Evolutionary conservation across 2,329 filamentous ascomycete species (phyloP).

Genomic region (Mycosphaerella sp.): DNA sequence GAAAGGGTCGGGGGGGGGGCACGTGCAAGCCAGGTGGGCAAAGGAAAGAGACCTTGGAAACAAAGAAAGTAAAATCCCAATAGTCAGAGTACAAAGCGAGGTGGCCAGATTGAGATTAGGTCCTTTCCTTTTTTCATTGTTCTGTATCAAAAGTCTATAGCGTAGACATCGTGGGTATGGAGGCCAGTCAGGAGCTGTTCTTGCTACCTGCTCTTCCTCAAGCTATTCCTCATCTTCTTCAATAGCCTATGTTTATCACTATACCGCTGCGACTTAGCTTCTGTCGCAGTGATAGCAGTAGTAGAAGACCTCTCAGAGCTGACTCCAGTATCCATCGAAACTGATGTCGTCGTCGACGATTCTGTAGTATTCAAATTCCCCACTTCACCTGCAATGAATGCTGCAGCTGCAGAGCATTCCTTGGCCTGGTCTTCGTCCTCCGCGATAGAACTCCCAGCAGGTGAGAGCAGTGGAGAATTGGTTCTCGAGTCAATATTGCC

Average conservation of each 20-base stretch:
- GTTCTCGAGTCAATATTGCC: conserved; percentile 9
- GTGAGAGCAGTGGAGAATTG: conserved; percentile 2
- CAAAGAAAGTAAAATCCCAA: no score
- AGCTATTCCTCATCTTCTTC: conserved; percentile 2
- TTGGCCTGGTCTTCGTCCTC: neutral
- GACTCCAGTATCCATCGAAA: neutral
- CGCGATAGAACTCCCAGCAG: neutral
- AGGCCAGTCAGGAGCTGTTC: no score
- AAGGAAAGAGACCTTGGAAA: no score
- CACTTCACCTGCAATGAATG: no score
- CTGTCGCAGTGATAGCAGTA: neutral
- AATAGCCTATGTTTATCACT: conserved; percentile 6
- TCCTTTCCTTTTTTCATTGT: no score
- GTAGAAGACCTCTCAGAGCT: neutral
- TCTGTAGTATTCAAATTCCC: neutral
- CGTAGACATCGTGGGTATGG: no score
- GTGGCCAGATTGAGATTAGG: no score
- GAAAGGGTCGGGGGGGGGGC: no score
- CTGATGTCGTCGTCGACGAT: neutral
- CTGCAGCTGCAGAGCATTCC: neutral
- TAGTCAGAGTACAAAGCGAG: no score
- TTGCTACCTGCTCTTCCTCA: neutral
- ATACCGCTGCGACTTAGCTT: neutral
- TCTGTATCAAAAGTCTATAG: no score
- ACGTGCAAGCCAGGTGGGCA: no score